phyloP scores from a whole-genome alignment of 345 rosid species.

The Alliaria petiolata region DNA sequence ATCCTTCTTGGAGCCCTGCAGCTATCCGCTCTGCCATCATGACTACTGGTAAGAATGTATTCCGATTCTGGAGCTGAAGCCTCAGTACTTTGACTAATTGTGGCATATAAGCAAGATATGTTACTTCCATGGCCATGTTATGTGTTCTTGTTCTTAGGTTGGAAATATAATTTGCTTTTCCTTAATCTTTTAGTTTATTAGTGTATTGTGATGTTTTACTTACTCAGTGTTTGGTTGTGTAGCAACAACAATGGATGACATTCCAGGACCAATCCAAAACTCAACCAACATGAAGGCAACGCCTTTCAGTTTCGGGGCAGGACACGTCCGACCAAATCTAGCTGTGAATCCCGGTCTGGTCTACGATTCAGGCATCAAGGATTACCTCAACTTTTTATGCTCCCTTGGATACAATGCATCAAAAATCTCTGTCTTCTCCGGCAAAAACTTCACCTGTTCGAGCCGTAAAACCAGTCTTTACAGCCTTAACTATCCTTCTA shows the following conservation, averaged over 20 bases:
- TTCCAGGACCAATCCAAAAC: slow-evolving; percentile 40
- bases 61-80: not conserved
- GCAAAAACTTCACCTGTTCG: slow-evolving; percentile 42
- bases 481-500: slow-evolving; percentile 85
- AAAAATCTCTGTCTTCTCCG: slow-evolving; percentile 39
- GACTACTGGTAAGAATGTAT: slow-evolving; percentile 50
- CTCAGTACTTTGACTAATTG: too few species aligned
- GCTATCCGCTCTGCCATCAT: slow-evolving; percentile 80
- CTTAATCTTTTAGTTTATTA: too few species aligned
- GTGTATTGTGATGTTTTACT: not conserved
- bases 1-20: slow-evolving; percentile 82
- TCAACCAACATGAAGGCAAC: slow-evolving; percentile 44
- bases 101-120: not conserved
- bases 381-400: slow-evolving; percentile 75
- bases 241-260: slow-evolving; percentile 63
- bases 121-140: not conserved
- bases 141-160: too few species aligned
- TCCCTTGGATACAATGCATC: slow-evolving; percentile 54
- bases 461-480: slow-evolving; percentile 28
- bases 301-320: slow-evolving; percentile 77
- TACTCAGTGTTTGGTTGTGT: not conserved
- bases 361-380: slow-evolving; percentile 46
- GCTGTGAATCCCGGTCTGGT: slow-evolving; percentile 83
- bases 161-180: too few species aligned
- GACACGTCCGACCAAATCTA: slow-evolving; percentile 74